These are phyloP conservation scores for Gossypium rotundifolium DNA, from an alignment of 345 rosid genomes.

Conservation along the genomic window DNA sequence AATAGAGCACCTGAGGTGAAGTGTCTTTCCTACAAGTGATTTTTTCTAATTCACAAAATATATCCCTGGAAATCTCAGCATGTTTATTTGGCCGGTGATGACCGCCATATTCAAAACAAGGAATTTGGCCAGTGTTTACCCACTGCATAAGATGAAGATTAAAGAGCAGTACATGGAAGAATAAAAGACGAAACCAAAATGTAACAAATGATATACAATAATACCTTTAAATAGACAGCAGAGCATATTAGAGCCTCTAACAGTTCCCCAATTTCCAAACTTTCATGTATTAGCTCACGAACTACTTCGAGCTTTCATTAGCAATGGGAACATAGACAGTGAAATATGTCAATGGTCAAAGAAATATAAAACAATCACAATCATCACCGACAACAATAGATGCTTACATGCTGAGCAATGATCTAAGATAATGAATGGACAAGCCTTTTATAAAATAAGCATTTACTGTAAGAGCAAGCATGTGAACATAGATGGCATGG, in stretches of 20 bases:
- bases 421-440: not conserved
- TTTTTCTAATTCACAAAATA: constrained; percentile 77
- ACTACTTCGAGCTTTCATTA: constrained; percentile 81
- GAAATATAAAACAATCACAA: not conserved
- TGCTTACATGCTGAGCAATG: not conserved
- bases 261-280: constrained; percentile 46
- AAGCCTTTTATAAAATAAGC: not conserved
- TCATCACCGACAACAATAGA: not conserved
- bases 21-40: constrained; percentile 59
- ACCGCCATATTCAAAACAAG: constrained; percentile 96
- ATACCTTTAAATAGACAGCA: constrained; percentile 87
- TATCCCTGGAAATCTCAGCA: constrained; percentile 93
- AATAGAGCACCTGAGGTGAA: constrained; percentile 59
- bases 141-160: constrained; percentile 55
- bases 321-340: constrained; percentile 7
- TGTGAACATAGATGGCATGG: not conserved
- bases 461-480: not conserved
- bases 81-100: constrained; percentile 95
- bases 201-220: not conserved
- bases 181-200: constrained; percentile 2
- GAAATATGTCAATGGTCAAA: constrained; percentile 6
- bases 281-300: constrained; percentile 56
- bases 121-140: constrained; percentile 96
- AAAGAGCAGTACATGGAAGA: constrained; percentile 15
- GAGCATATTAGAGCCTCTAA: constrained; percentile 73